Evolutionary conservation across 768 basidiomycete genomes (phyloP).

Genomic region (Pholiota conissans): DNA sequence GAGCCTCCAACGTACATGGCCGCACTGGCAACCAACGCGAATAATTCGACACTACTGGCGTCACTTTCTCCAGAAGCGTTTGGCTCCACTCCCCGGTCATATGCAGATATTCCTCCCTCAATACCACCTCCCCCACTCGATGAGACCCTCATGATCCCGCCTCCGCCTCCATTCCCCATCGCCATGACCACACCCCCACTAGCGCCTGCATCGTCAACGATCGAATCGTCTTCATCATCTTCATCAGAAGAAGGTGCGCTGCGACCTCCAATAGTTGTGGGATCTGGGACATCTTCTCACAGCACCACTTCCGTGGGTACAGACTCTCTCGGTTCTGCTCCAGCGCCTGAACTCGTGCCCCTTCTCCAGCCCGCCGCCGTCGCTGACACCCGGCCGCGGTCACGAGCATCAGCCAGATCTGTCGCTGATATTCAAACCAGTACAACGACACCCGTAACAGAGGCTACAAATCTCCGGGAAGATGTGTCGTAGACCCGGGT

Average conservation of each 20-base stretch:
- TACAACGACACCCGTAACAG: constrained; percentile 3
- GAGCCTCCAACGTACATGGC: constrained; percentile 29
- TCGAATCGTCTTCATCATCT: too few relatives aligned
- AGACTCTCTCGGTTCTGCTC: constrained; percentile 16
- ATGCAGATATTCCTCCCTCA: constrained; percentile 31
- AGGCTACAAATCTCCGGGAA: constrained; percentile 1
- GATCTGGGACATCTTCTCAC: constrained; percentile 14
- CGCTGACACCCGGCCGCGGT: constrained; percentile 10
- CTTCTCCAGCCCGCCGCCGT: constrained; percentile 17
- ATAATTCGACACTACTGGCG: constrained; percentile 23
- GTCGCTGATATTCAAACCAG: constrained; percentile 2
- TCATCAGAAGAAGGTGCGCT: constrained; percentile 9
- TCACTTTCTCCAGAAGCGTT: constrained; percentile 17
- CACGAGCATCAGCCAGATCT: constrained; percentile 18
- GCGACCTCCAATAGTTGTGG: constrained; percentile 8
- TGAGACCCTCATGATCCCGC: constrained; percentile 10
- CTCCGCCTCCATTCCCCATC: constrained; percentile 13
- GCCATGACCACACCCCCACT: constrained; percentile 3
- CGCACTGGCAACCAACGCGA: constrained; percentile 16
- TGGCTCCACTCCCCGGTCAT: constrained; percentile 17
- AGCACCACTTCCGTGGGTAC: constrained; percentile 19
- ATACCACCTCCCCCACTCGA: constrained; percentile 23
- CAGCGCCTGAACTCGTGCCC: constrained; percentile 21
- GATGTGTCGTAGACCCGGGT: constrained; percentile 8
- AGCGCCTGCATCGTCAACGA: too few relatives aligned